A percentile compares a stretch with the other conserved stretches of the same genome.
phyloP scores from a whole-genome alignment of 2,329 filamentous ascomycete species.

The Colletotrichum filicis region DNA sequence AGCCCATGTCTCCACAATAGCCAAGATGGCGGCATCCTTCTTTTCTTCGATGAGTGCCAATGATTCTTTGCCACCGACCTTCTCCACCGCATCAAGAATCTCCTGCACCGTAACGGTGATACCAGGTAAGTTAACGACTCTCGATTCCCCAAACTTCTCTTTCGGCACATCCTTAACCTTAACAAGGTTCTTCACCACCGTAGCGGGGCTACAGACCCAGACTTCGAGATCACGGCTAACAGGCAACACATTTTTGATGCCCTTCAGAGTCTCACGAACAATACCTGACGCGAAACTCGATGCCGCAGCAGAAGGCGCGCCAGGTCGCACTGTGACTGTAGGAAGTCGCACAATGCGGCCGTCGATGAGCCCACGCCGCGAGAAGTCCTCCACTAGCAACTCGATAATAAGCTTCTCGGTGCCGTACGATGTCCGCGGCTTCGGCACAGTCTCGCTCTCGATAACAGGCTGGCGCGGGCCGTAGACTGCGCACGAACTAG shows the following conservation, averaged over 20 bases:
- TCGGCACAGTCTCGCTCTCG: slow-evolving; percentile 55
- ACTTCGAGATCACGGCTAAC: slow-evolving; percentile 55
- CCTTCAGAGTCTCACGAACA: slow-evolving; percentile 68
- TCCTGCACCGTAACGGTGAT: slow-evolving; percentile 63
- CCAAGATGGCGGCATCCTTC: slow-evolving; percentile 56
- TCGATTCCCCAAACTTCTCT: slow-evolving; percentile 50
- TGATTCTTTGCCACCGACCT: slow-evolving; percentile 59
- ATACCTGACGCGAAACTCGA: slow-evolving; percentile 71
- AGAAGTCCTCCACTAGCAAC: slow-evolving; percentile 63
- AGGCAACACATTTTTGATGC: slow-evolving; percentile 55
- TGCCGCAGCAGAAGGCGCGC: slow-evolving; percentile 69
- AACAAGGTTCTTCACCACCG: slow-evolving; percentile 56
- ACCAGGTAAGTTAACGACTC: slow-evolving; percentile 64
- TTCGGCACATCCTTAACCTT: slow-evolving; percentile 53
- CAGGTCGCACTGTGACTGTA: slow-evolving; percentile 70
- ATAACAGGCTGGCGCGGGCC: slow-evolving; percentile 55
- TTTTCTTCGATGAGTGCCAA: slow-evolving; percentile 58
- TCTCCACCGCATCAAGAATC: slow-evolving; percentile 61
- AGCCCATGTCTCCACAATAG: slow-evolving; percentile 65
- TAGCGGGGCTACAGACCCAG: slow-evolving; percentile 61
- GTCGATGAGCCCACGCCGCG: slow-evolving; percentile 64
- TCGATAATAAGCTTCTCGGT: slow-evolving; percentile 72
- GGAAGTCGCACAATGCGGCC: slow-evolving; percentile 69
- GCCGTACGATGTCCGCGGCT: slow-evolving; percentile 69
- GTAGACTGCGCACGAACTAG: slow-evolving; percentile 70